Base-by-base conservation (phyloP, 163 green algal genomes). In the Volvox carteri region DNA sequence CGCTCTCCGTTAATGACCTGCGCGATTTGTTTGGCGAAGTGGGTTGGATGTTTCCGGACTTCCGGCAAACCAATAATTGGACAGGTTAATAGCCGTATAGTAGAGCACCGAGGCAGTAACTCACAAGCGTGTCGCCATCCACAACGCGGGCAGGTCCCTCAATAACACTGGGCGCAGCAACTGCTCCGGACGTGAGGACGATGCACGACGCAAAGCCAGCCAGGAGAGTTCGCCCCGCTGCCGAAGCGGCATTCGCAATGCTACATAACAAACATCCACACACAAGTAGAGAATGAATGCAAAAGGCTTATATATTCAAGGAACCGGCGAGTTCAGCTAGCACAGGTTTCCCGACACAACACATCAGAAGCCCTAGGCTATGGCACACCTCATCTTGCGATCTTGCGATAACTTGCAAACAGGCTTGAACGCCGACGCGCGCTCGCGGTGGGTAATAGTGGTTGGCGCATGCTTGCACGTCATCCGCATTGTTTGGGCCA, bases 1-100 rank as follows among this genome's bases (percentile, higher is more conserved):
- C 89, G 89, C 50, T 90, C 65, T 6, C 89, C 89, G 16, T 92
- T 84, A 1, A 90, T 83, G 5, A 92, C 88, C 42, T 86, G 30
- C 65, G 19, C n/a, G 37, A 23, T 65, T 65, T 30, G 28, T 28
- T 30, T 12, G 54, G 54, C 4, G 54, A 23, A 65, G 4, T 65
- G 25, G 5, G 54, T 30, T 4, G 54, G 7, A 65, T 25, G 5
- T 23, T 65, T 65, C 5, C 54, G 19, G 8, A 23, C 54, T 65
- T 65, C 28, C 4, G 4, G 54, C 54, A 65, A 28, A 19, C 5
- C n/a, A n/a, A n/a, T n/a, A n/a, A n/a, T n/a, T n/a, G n/a, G n/a
- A n/a, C n/a, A n/a, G n/a, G n/a, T n/a, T n/a, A n/a, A n/a, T n/a
- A n/a, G n/a, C n/a, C n/a, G n/a, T n/a, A n/a, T n/a, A n/a, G n/a